Base-by-base conservation (phyloP, 202 grass and related monocot species). In the Carex sylvatica region DNA sequence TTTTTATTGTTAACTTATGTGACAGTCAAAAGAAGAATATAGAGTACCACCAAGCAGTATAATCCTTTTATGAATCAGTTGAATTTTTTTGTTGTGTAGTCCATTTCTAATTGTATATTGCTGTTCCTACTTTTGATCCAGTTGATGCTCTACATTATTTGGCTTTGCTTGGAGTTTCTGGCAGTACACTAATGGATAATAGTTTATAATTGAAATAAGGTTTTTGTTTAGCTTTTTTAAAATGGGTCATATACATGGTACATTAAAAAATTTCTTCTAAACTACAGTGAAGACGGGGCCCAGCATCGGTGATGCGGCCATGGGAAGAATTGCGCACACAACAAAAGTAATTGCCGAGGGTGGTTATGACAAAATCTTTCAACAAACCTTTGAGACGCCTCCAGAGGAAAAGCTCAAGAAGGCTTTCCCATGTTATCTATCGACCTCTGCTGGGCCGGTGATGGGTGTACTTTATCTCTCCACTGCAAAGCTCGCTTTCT, bases 341-440 rank as follows among this genome's bases (percentile, higher is more conserved):
- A 93, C 93, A 44, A 99, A 96, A 92, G 91, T 92, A 81, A 92
- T 99, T 85, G 89, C 96, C 14, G 96, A 99, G 93, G 96, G 96
- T 79, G 96, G 96, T 86, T 99, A 96, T 64, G 96, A 99, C 18
- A 95, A 99, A 36, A 92, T 99, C 52, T 99, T 99, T 35, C 89
- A 93, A 70, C 91, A 99, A 63, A 93, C 91, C 22, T 99, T 99
- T 72, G 91, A 95, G 30, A 56, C 87, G 24, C 91, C 91, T 44
- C 63, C 63, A 7, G 93, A 91, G 2, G 96, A 99, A 78, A 95
- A 99, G 83, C 92, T 99, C 6, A 99, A 84, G 72, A 95, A 88
- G 60, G 85, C 96, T 69, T 96, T 82, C 15, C 93, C 89, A 51
- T 99, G 96, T 47, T 99, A 96, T 81, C 84, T 99, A 18, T 99